phyloP scores from a whole-genome alignment of 768 basidiomycete genomes.

The Exidia glandulosa region DNA sequence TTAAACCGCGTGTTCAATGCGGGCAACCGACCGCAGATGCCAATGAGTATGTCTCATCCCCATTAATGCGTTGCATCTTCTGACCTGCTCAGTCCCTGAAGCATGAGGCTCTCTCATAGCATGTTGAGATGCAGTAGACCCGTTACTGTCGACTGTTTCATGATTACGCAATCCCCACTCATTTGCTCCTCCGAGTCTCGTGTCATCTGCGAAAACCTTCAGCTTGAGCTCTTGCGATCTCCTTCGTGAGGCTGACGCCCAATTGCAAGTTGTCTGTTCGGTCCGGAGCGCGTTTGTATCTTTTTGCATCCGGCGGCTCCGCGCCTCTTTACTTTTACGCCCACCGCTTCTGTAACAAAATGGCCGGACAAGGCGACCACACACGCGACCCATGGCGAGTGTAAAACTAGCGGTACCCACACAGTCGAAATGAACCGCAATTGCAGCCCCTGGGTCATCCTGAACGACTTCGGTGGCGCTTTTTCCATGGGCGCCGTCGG shows the following conservation, averaged over 20 bases:
- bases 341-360: not conserved
- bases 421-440: not conserved
- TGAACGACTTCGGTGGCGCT: conserved; percentile 96
- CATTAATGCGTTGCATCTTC: not conserved
- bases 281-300: too few relatives aligned
- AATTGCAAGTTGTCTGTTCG: too few relatives aligned
- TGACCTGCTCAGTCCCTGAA: not conserved
- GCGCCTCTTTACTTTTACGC: not conserved
- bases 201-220: too few relatives aligned
- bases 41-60: conserved; percentile 48
- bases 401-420: too few relatives aligned
- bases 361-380: conserved; percentile 61
- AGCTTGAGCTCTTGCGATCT: too few relatives aligned
- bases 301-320: too few relatives aligned
- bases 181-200: too few relatives aligned
- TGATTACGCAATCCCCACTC: not conserved
- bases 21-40: conserved; percentile 66
- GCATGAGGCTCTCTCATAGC: not conserved
- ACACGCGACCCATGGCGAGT: conserved; percentile 84
- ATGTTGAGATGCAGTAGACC: not conserved
- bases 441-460: conserved; percentile 89
- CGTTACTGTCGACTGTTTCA: not conserved
- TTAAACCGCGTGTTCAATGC: conserved; percentile 83
- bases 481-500: conserved; percentile 98
- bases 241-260: too few relatives aligned